These are phyloP conservation scores for Beauveria sp. DNA, from an alignment of 2,329 filamentous ascomycete species.

Conservation along the genomic window DNA sequence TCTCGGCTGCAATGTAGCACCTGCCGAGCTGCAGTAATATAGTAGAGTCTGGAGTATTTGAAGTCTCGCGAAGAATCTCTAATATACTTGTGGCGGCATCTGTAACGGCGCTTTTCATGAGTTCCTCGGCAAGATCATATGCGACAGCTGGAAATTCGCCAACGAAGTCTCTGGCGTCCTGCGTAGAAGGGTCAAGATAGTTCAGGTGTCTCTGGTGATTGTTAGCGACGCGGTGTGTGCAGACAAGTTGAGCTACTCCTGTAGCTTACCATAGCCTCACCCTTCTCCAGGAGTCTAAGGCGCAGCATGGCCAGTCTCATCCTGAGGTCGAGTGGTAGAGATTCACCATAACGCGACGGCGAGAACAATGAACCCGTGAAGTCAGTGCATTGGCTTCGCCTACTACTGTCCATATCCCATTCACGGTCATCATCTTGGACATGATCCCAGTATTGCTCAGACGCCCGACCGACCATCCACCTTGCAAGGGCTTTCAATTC, in stretches of 20 bases:
- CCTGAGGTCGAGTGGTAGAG: conserved; percentile 73
- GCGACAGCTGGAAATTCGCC: conserved; percentile 72
- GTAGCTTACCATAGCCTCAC: conserved; percentile 64
- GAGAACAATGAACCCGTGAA: conserved; percentile 50
- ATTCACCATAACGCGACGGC: conserved; percentile 56
- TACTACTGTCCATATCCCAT: conserved; percentile 69
- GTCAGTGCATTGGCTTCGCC: conserved; percentile 52
- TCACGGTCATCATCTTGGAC: conserved; percentile 72
- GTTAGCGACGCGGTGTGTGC: conserved; percentile 1
- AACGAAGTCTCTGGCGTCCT: conserved; percentile 37
- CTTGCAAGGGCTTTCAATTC: conserved; percentile 67
- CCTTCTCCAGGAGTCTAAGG: conserved; percentile 57
- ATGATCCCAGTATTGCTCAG: conserved; percentile 72
- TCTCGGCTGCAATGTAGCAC: conserved; percentile 60
- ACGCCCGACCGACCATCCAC: conserved; percentile 71
- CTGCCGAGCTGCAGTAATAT: conserved; percentile 50
- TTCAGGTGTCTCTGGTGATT: conserved; percentile 52
- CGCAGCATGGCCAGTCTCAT: conserved; percentile 79
- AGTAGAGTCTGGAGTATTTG: conserved; percentile 43
- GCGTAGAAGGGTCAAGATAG: conserved; percentile 60
- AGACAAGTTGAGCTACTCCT: conserved; percentile 9
- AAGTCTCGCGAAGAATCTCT: conserved; percentile 42
- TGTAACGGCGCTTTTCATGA: conserved; percentile 26
- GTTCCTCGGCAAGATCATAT: conserved; percentile 51
- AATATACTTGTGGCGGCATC: conserved; percentile 46